Evolutionary conservation across 1,284 basidiomycete species (phyloP), one percentile per base, ranked within the genome.

Genomic region (Baeospora myosura): DNA sequence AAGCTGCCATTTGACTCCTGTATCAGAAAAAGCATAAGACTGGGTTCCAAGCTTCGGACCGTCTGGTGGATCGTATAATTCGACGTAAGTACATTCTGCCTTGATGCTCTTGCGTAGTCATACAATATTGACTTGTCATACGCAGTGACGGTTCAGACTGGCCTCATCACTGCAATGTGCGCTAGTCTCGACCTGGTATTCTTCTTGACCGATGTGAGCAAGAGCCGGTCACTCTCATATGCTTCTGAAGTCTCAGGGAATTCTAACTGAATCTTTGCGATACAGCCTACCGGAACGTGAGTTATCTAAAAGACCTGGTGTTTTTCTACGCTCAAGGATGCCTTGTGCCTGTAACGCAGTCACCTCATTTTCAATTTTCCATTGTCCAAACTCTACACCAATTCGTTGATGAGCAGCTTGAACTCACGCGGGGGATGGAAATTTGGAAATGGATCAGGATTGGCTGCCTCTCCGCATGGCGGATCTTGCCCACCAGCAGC

Each of bases 291-390:
- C 16, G 59, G 61, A 50, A 51, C 46, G 59, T 61, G 23, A 52
- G 56, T n/a, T n/a, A n/a, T n/a, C n/a, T 51, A 17, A 17, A n/a
- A 6, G 10, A 23, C 30, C 30, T 33, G 3, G 16, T 10, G 8
- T 12, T 34, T n/a, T 12, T n/a, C 33, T n/a, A 12, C 26, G 11
- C 23, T 16, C 32, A 12, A 25, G 20, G 40, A 32, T 35, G 20
- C 26, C 24, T 16, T 17, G 24, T 24, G 18, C 11, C 28, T 22
- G 28, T 8, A 43, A 20, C 22, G 17, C 44, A 65, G 62, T 18
- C 66, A 69, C 44, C 55, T 70, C 5, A 54, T 63, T 3, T 65
- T 69, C 57, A 68, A 69, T 42, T 54, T 68, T 43, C 59, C 65
- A 4, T 56, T 71, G 0, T 57, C 62, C 42, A 70, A 69, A 49